These are phyloP conservation scores for Penicillium antarcticum DNA, from an alignment of 495 filamentous ascomycete species.

Conservation along the genomic window DNA sequence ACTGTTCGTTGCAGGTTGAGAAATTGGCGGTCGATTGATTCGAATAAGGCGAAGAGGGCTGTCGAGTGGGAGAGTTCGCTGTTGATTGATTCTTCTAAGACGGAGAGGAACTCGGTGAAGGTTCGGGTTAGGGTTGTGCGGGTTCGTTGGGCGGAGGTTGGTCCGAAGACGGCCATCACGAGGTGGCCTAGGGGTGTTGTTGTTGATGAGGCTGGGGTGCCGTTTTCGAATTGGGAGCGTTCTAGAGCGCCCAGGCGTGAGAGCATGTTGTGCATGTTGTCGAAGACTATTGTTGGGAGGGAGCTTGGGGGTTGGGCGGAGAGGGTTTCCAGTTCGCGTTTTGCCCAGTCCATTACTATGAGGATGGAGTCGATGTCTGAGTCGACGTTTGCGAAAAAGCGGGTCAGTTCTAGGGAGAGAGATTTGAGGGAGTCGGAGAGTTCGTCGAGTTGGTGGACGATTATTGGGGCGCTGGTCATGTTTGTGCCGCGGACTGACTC, in stretches of 20 bases:
- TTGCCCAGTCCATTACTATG: constrained; percentile 92
- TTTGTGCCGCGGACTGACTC: constrained; percentile 85
- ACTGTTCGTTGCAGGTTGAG: constrained; percentile 83
- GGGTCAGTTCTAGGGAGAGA: constrained; percentile 74
- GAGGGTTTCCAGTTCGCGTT: constrained; percentile 67
- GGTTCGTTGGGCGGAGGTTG: constrained; percentile 74
- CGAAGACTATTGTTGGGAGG: constrained; percentile 62
- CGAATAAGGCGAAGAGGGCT: constrained; percentile 77
- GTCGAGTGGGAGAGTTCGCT: constrained; percentile 74
- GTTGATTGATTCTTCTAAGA: constrained; percentile 84
- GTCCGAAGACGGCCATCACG: constrained; percentile 71
- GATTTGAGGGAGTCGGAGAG: constrained; percentile 79
- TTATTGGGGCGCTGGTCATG: constrained; percentile 81
- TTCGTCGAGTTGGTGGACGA: constrained; percentile 78
- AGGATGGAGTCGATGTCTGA: constrained; percentile 89
- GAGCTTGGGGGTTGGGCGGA: constrained; percentile 50
- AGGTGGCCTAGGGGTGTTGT: constrained; percentile 66
- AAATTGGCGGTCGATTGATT: constrained; percentile 84
- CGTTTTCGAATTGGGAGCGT: constrained; percentile 29
- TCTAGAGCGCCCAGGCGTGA: constrained; percentile 68
- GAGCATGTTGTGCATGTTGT: constrained; percentile 76
- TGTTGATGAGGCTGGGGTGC: constrained; percentile 35
- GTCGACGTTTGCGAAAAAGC: constrained; percentile 88
- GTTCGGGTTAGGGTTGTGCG: constrained; percentile 75
- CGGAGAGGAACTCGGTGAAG: constrained; percentile 81